Conservation (phyloP, 768 basidiomycete genomes). For the Mycena galericulata region DNA sequence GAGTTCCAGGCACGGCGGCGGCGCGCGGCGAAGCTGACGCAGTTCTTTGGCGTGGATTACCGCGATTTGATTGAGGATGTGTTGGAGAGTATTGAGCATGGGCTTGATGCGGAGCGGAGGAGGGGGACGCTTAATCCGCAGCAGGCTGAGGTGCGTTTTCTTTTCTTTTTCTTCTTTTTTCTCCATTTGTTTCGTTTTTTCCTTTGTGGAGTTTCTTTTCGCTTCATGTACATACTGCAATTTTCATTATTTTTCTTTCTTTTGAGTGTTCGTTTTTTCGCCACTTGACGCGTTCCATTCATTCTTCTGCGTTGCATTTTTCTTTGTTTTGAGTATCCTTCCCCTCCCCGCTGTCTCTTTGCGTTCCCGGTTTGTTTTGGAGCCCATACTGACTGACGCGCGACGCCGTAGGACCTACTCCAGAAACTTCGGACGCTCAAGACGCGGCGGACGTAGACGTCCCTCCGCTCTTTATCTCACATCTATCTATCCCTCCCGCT, state of each 20-base stretch:
- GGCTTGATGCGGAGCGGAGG: conserved; percentile 76
- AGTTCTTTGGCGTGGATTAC: conserved; percentile 92
- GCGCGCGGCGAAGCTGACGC: conserved; percentile 84
- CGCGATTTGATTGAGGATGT: conserved; percentile 81
- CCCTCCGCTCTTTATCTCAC: no score
- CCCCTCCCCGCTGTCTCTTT: no score
- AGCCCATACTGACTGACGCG: no score
- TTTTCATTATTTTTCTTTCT: no score
- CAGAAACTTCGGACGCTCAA: conserved; percentile 66
- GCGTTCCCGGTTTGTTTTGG: no score
- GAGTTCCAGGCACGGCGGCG: conserved; percentile 79
- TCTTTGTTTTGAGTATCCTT: no score
- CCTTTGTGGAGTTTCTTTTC: neutral
- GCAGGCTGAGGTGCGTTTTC: conserved; percentile 74
- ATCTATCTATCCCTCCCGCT: no score
- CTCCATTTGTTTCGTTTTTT: neutral
- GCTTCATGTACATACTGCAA: neutral
- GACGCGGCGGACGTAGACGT: conserved; percentile 53
- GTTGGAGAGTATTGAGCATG: conserved; percentile 82
- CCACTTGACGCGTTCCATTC: no score
- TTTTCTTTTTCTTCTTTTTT: conserved; percentile 18
- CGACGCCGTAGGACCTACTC: conserved; percentile 68
- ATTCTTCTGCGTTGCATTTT: no score
- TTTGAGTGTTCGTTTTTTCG: no score
- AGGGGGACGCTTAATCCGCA: conserved; percentile 73